Base-by-base conservation (phyloP, 1,284 basidiomycete genomes). In the Phylloporus sp. region DNA sequence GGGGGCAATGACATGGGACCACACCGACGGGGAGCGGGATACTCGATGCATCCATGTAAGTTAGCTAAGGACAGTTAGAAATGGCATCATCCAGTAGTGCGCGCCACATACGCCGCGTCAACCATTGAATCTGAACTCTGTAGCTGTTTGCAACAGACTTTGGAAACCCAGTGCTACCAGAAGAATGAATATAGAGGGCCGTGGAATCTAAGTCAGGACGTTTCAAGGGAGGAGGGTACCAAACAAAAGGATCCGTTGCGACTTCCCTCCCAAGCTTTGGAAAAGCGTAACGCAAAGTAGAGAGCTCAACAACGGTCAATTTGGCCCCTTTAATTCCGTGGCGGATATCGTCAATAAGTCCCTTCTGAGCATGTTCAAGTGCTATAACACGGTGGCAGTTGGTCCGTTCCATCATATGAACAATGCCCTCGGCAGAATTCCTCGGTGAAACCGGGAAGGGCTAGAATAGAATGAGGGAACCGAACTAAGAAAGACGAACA, bases 111-210 rank as follows among this genome's bases (percentile, higher is more conserved):
- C 77, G 57, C 5, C 70, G 67, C 0, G 55, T 39, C 20, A 78
- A 5, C 73, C 74, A 78, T 15, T 78, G 70, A 4, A 78, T 66
- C 45, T 77, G 73, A 29, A 70, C 62, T 20, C 68, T 70, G 65
- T 81, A 60, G 1, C 65, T 75, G 45, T 73, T 72, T 10, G 75
- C 39, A 41, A 82, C 81, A 1, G 75, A 63, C 63, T 81, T 82
- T 0, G 82, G 82, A 58, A 78, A 78, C 25, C 82, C 81, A 1
- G 80, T 83, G 43, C 80, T 82, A 5, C 82, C 81, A 1, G 80
- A 81, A 3, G 82, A 82, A 61, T 82, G 81, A 17, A 82, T 49
- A 29, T 81, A 82, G 17, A 79, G 52, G 0, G 69, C 68, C 1
- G 73, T 66, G 15, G 77, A 75, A 29, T 74, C 67, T 53, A 71